Evolutionary conservation across 257 asterid species (phyloP), one percentile per base, ranked within the genome.

Genomic region (Salvia hispanica): DNA sequence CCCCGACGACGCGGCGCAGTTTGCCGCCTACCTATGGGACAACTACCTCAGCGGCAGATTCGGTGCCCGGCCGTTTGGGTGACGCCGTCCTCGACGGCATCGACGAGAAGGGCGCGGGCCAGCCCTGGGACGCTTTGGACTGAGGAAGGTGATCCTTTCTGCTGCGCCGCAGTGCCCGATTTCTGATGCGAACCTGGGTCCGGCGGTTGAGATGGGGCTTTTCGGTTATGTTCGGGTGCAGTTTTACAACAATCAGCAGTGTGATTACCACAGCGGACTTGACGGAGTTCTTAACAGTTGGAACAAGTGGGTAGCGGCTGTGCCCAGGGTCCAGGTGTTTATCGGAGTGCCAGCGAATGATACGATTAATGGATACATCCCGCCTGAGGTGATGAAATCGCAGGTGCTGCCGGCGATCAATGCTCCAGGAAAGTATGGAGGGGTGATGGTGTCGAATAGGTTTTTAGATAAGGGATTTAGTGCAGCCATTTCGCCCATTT

Each of bases 311-410:
- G 71, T 71, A 10, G 71, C 73, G 13, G 58, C 75, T 0, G 75
- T 77, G 15, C 81, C 74, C 3, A 72, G 78, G 0, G 67, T 61
- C 0, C 77, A 72, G 80, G 69, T 88, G 2, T 88, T 84, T 75
- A 28, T 88, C 47, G 93, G 90, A 11, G 14, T 88, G 56, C 91
- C 96, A 6, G 91, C 94, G 4, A n/a, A n/a, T n/a, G n/a, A n/a
- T n/a, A n/a, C n/a, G n/a, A n/a, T n/a, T n/a, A n/a, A n/a, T n/a
- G n/a, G n/a, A n/a, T n/a, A n/a, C 53, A 80, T 81, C 12, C 80
- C 86, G 2, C 55, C 88, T 0, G 77, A 82, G n/a, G 96, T 79
- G 59, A 71, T 88, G 40, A 78, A 67, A 18, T 58, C 76, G 34
- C 84, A 84, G 71, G 85, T 88, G 42, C 73, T 88, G 37, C 96